These are phyloP conservation scores for Cytauxzoon felis DNA, from an alignment of 169 alveolate species.

Conservation along the genomic window DNA sequence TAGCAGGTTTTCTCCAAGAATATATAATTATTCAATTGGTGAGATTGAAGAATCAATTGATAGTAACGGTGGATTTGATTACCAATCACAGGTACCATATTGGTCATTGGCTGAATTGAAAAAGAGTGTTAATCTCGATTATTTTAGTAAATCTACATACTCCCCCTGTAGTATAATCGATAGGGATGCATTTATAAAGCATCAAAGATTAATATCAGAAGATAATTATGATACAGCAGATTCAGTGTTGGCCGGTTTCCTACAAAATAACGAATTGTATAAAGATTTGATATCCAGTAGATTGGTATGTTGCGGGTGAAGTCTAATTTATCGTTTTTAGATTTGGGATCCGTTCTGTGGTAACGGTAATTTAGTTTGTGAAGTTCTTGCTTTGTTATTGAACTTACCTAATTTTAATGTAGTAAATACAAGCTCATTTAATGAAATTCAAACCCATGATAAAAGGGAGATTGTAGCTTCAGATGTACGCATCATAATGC, in stretches of 20 bases:
- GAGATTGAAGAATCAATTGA: neutral
- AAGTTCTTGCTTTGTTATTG: conserved; percentile 30
- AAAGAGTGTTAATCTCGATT: neutral
- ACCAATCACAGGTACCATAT: conserved; percentile 10
- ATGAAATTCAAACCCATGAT: neutral
- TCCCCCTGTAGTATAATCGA: neutral
- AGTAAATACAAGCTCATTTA: neutral
- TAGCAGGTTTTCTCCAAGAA: conserved; percentile 54
- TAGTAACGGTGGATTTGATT: neutral
- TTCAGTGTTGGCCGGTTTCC: conserved; percentile 31
- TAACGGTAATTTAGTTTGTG: conserved; percentile 45
- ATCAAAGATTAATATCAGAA: conserved; percentile 9
- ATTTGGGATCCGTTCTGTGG: conserved; percentile 65
- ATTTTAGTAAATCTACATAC: neutral
- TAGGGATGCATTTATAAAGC: conserved; percentile 18
- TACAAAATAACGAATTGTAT: conserved; percentile 16
- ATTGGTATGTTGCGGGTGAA: neutral
- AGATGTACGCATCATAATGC: conserved; percentile 32
- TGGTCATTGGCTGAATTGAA: conserved; percentile 50
- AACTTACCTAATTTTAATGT: conserved; percentile 43
- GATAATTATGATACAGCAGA: conserved; percentile 51
- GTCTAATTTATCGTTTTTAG: neutral
- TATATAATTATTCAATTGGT: conserved; percentile 10
- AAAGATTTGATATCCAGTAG: conserved; percentile 9
- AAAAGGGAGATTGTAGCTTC: conserved; percentile 26